Conservation (phyloP, 78 protist species). For the Monosiga brevicollis region DNA sequence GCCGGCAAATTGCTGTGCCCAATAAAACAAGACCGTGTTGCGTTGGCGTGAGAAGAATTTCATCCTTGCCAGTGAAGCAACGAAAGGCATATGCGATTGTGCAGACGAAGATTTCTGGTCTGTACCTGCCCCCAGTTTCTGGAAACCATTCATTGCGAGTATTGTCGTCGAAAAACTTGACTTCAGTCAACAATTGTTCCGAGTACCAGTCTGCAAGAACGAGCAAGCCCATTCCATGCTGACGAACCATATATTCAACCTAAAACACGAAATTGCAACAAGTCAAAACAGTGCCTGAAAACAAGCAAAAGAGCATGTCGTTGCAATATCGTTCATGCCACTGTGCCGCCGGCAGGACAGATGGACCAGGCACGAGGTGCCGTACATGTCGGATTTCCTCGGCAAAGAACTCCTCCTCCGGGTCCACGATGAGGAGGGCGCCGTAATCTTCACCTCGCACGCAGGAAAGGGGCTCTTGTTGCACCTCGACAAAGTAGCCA, state of each 20-base stretch:
- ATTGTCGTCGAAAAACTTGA: constrained; percentile 78
- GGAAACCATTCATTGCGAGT: constrained; percentile 68
- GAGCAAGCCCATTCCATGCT: constrained; percentile 63
- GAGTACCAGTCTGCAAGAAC: constrained; percentile 75
- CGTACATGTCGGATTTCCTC: constrained; percentile 33
- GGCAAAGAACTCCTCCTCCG: constrained; percentile 76
- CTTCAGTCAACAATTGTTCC: constrained; percentile 36
- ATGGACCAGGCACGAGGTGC: background rate
- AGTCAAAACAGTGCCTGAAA: background rate
- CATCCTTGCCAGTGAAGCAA: background rate
- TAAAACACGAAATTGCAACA: background rate
- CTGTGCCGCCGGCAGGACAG: too few species aligned
- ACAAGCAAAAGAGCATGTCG: too few species aligned
- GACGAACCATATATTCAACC: background rate
- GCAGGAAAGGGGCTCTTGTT: constrained; percentile 7
- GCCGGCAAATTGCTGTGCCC: constrained; percentile 69
- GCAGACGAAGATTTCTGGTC: background rate
- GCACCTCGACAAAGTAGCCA: background rate
- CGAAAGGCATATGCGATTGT: background rate
- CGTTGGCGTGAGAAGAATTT: background rate
- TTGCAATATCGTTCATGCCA: too few species aligned
- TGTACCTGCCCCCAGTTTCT: constrained; percentile 47
- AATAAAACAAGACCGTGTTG: background rate
- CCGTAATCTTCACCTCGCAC: constrained; percentile 51
- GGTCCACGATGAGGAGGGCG: constrained; percentile 80